Base-by-base conservation (phyloP, 1,284 basidiomycete species). In the Pterulicium gracile region DNA sequence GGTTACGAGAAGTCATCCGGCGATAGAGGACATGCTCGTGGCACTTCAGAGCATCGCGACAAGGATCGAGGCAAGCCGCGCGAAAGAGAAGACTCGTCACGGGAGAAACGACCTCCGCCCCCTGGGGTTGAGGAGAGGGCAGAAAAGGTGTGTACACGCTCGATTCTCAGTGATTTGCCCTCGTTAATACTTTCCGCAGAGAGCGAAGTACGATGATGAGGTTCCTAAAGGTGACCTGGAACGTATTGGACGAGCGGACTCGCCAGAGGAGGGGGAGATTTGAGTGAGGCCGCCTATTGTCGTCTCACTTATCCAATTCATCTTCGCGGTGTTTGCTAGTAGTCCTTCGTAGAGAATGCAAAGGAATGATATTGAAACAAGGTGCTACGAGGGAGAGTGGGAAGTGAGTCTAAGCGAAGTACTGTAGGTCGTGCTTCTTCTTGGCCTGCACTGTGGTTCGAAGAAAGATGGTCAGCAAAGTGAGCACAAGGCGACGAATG, bases 381-480 rank as follows among this genome's bases (percentile, higher is more conserved):
- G n/a, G n/a, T n/a, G n/a, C n/a, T n/a, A n/a, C n/a, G n/a, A n/a
- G n/a, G n/a, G n/a, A n/a, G n/a, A n/a, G n/a, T n/a, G n/a, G 27
- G n/a, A 10, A 32, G 27, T 10, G 47, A 56, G 49, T 54, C 69
- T 81, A 90, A 47, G 88, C 88, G 63, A 89, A 91, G 69, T 91
- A 91, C 75, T 89, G 81, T 57, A 90, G 75, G 57, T 88, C 83
- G 61, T 95, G 95, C 77, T 95, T 94, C 79, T 95, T 96, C 79
- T 93, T 92, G 63, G 87, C 88, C 76, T 94, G 91, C 47, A 93
- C 89, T 87, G 59, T 49, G 55, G 44, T 42, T n/a, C n/a, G n/a
- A n/a, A 32, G n/a, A 32, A 45, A 48, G 49, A 46, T 34, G 51
- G 51, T 58, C 49, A 61, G 44, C 27, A 46, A 18, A 24, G 14